These are phyloP conservation scores for Populus pruinosa DNA, from an alignment of 345 rosid genomes.

Conservation along the genomic window DNA sequence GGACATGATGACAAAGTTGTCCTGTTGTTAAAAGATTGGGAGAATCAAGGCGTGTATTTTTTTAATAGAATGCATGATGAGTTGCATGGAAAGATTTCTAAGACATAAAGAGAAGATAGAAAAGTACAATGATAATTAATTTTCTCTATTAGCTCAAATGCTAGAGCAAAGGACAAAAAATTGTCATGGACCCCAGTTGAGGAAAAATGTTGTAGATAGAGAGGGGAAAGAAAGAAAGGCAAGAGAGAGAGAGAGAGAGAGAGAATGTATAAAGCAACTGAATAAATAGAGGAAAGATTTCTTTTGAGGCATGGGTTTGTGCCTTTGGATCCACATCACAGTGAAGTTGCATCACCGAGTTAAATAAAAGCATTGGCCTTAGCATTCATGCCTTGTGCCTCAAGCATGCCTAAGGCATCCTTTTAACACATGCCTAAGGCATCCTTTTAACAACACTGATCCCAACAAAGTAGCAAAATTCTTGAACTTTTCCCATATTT, in stretches of 20 bases:
- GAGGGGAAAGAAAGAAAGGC: background rate
- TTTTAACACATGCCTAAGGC: background rate
- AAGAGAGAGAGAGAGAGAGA: background rate
- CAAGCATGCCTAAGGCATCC: background rate
- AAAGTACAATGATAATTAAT: background rate
- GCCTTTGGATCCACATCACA: background rate
- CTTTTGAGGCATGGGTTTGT: background rate
- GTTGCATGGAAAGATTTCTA: background rate
- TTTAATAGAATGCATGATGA: background rate
- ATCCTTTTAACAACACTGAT: background rate
- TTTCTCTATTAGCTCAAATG: background rate
- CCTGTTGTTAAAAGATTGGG: background rate
- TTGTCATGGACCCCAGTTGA: background rate
- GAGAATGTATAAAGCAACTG: background rate
- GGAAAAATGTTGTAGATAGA: background rate
- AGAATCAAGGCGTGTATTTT: background rate
- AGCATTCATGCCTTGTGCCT: background rate
- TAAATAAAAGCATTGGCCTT: background rate
- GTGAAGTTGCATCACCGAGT: background rate
- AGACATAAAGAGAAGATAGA: background rate
- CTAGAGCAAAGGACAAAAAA: background rate
- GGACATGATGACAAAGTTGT: background rate
- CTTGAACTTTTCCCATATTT: background rate
- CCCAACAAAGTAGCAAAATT: background rate
- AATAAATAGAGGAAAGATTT: background rate